Percentiles rank a stretch among this genome's conserved stretches.
These are phyloP conservation scores for Exutisphaerella laricina DNA, from an alignment of 2,329 filamentous ascomycete genomes.

Conservation along the genomic window DNA sequence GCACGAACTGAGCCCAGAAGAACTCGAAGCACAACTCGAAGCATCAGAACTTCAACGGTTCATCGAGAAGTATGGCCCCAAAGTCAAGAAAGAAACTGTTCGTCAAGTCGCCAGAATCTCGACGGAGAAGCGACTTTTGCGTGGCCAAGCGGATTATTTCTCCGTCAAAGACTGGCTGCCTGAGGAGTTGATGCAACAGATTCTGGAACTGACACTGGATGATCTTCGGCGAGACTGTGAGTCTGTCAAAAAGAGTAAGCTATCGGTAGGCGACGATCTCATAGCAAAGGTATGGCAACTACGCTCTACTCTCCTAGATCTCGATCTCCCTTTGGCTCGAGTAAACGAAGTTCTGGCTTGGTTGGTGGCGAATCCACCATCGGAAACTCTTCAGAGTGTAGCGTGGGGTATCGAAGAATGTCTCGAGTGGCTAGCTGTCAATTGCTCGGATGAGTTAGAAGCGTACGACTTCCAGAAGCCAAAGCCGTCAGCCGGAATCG, in stretches of 20 bases:
- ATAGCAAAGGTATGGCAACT: conserved; percentile 79
- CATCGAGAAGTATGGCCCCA: conserved; percentile 76
- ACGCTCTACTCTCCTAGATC: conserved; percentile 62
- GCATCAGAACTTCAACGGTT: conserved; percentile 83
- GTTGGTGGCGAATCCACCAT: conserved; percentile 59
- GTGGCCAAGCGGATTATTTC: conserved; percentile 68
- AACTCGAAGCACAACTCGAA: conserved; percentile 84
- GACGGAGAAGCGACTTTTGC: conserved; percentile 77
- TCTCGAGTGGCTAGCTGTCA: conserved; percentile 81
- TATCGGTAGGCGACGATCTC: conserved; percentile 67
- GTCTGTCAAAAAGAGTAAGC: conserved; percentile 46
- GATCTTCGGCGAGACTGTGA: conserved; percentile 40
- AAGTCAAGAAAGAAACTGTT: conserved; percentile 70
- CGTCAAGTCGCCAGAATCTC: conserved; percentile 73
- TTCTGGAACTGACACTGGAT: conserved; percentile 66
- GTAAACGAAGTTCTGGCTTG: conserved; percentile 55
- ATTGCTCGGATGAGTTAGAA: conserved; percentile 46
- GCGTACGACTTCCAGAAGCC: conserved; percentile 33
- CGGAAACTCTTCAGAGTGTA: conserved; percentile 20
- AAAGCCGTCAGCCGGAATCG: conserved; percentile 10
- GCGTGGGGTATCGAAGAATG: not conserved
- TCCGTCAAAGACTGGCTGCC: conserved; percentile 74
- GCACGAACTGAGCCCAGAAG: conserved; percentile 67
- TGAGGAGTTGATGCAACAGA: conserved; percentile 68
- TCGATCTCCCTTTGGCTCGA: conserved; percentile 61